These are phyloP conservation scores for Syzygium oleosum DNA, from an alignment of 345 rosid species.

Conservation along the genomic window DNA sequence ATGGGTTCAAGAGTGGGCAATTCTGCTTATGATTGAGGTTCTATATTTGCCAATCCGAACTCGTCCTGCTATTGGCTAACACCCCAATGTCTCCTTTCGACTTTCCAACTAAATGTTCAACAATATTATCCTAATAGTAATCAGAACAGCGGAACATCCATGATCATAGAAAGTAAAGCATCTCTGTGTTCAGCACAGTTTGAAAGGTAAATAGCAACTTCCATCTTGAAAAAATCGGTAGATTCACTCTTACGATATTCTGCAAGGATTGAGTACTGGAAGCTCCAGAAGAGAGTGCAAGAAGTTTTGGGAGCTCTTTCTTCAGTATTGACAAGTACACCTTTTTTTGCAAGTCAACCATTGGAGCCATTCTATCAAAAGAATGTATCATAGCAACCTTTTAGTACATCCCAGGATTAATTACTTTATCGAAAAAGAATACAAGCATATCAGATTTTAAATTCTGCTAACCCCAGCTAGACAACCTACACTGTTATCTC, in stretches of 20 bases:
- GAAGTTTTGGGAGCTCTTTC: constrained; percentile 83
- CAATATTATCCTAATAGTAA: background rate
- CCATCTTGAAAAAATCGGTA: background rate
- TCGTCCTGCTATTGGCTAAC: background rate
- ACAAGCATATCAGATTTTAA: background rate
- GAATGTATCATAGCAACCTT: background rate
- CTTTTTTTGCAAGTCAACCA: constrained; percentile 67
- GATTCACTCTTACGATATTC: constrained; percentile 49
- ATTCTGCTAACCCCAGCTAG: background rate
- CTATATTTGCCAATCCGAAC: background rate
- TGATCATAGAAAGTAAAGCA: background rate
- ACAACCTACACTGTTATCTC: constrained; percentile 65
- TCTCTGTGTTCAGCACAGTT: background rate
- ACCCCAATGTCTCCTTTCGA: background rate
- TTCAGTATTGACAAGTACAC: constrained; percentile 73
- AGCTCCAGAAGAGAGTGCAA: constrained; percentile 54
- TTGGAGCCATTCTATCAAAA: constrained; percentile 63
- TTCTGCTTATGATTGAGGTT: background rate
- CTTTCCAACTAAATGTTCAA: background rate
- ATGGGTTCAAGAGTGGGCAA: background rate
- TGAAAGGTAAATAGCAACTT: background rate
- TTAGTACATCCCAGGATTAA: background rate
- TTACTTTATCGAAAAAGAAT: background rate
- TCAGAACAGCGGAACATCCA: background rate
- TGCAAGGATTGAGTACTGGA: constrained; percentile 65